Evolutionary conservation across 345 rosid genomes (phyloP), one percentile per base, ranked within the genome.

Genomic region (Pugionium cornutum): DNA sequence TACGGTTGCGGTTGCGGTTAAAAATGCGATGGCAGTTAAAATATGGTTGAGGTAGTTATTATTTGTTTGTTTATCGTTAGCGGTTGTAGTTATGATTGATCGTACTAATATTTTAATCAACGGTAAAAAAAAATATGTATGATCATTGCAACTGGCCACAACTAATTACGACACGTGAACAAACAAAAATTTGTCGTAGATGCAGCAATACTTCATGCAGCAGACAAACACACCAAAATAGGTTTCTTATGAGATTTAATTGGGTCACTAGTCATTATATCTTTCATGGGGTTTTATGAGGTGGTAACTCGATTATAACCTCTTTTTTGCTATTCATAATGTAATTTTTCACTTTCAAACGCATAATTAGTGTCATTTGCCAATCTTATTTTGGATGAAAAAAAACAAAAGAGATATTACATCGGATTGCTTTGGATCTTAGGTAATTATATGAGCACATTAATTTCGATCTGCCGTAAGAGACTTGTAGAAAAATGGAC

Each of bases 291-390:
- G 45, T 36, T 54, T 36, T 55, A 26, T 36, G 45, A 55, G 60
- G 42, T 33, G 42, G 65, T 45, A 33, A 32, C 32, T 45, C 6
- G 32, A 60, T 44, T 45, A 27, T 18, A 33, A 45, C 43, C 32
- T 60, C 43, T 46, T 25, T 45, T 61, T 62, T 62, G 35, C 35
- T 6, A 35, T 62, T 47, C 46, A 27, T 56, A 56, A 33, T 39
- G 25, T 35, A 34, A 5, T 4, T 6, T 62, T 35, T 9, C 18
- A 35, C 9, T 18, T 36, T 7, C 29, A 26, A 26, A 37, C 10
- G 4, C 8, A 3, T 6, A 25, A 25, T 55, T 25, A 55, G 39
- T 39, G 25, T 39, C 9, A 39, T 4, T 46, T 37, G 45, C 27
- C 11, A 43, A 5, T 43, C 47, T n/a, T 11, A 43, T 43, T 43